Percentiles rank a stretch among this genome's conserved stretches.
These are phyloP conservation scores for Cutaneotrichosporon mucoides DNA, from an alignment of 1,284 basidiomycete species.

Conservation along the genomic window DNA sequence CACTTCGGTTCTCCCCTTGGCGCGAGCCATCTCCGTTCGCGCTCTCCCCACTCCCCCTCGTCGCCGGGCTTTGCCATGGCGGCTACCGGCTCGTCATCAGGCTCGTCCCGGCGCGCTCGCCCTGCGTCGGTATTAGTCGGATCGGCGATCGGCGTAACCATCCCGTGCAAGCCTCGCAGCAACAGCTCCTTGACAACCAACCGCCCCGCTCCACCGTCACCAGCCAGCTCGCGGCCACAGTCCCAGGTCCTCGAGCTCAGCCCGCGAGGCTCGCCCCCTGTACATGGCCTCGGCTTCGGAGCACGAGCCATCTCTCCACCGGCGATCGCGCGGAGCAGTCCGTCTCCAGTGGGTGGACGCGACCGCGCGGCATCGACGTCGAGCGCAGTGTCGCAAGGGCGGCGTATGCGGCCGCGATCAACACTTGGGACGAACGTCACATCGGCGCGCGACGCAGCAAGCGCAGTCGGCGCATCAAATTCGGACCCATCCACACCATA, in stretches of 20 bases:
- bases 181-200: constrained; percentile 26
- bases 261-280: constrained; percentile 5
- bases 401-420: constrained; percentile 8
- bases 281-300: neutral
- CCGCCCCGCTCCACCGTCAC: constrained; percentile 41
- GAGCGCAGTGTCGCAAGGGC: neutral
- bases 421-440: constrained; percentile 9
- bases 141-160: neutral
- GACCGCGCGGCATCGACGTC: constrained; percentile 7
- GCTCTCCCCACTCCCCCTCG: neutral
- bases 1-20: neutral
- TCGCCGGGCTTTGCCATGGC: neutral
- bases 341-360: neutral
- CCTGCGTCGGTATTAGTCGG: constrained; percentile 1
- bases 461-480: neutral
- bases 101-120: constrained; percentile 2
- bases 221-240: constrained; percentile 31
- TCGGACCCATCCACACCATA: neutral
- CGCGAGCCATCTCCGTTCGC: neutral
- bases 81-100: neutral
- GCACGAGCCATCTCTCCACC: neutral
- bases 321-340: neutral
- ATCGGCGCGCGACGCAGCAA: neutral
- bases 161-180: constrained; percentile 23
- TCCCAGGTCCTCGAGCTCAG: constrained; percentile 24